These are phyloP conservation scores for Thermomucor indicae-seudaticae DNA, from an alignment of 371 early-diverging fungal species.

Conservation along the genomic window DNA sequence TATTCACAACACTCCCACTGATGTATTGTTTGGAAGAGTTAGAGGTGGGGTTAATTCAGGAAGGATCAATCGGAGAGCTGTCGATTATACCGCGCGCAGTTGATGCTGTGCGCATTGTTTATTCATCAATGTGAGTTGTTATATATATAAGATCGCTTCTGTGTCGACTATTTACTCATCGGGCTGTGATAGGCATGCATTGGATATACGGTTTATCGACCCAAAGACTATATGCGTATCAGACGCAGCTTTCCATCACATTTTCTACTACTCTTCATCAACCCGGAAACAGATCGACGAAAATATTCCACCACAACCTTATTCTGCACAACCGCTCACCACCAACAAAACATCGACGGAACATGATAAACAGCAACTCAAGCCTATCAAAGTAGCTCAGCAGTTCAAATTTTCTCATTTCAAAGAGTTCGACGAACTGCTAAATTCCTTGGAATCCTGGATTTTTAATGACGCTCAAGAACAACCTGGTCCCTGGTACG, in stretches of 20 bases:
- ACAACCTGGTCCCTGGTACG: constrained; percentile 6
- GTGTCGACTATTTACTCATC: too few relatives aligned
- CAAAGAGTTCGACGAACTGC: constrained; percentile 21
- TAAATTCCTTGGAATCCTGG: constrained; percentile 30
- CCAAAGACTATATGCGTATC: constrained; percentile 30
- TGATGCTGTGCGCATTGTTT: constrained; percentile 52
- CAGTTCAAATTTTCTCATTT: constrained; percentile 32
- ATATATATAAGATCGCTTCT: too few relatives aligned
- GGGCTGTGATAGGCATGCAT: constrained; percentile 25
- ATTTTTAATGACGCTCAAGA: constrained; percentile 17
- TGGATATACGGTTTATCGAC: constrained; percentile 39
- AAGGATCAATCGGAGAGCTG: constrained; percentile 33
- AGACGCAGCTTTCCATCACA: constrained; percentile 34
- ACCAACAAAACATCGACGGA: neutral
- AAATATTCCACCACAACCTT: constrained; percentile 3
- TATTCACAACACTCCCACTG: constrained; percentile 45
- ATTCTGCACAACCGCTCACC: neutral
- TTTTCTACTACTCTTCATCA: constrained; percentile 21
- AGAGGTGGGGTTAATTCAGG: constrained; percentile 22
- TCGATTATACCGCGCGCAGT: constrained; percentile 54
- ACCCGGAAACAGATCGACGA: constrained; percentile 7
- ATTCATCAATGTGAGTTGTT: constrained; percentile 45
- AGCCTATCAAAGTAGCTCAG: constrained; percentile 31
- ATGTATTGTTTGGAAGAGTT: constrained; percentile 39
- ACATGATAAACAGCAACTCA: neutral